phyloP scores from a whole-genome alignment of 2,329 filamentous ascomycete genomes.

The Penicillium griseofulvum region DNA sequence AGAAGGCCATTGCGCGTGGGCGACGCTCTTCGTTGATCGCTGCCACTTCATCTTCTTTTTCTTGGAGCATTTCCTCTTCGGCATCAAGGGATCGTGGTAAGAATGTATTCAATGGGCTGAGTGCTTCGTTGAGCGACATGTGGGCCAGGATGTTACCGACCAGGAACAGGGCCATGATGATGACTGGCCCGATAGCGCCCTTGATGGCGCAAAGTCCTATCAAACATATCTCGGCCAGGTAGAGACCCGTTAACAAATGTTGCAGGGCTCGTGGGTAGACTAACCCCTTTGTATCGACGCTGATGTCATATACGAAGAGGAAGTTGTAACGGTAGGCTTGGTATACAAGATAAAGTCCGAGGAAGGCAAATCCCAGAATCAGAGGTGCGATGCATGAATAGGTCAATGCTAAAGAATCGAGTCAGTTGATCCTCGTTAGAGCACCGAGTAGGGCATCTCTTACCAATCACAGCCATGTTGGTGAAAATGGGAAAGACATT shows the following conservation, averaged over 20 bases:
- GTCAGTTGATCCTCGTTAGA: conserved; percentile 5
- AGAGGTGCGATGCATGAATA: conserved; percentile 87
- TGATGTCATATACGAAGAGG: conserved; percentile 76
- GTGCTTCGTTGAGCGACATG: conserved; percentile 50
- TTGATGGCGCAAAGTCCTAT: conserved; percentile 79
- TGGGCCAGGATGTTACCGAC: conserved; percentile 75
- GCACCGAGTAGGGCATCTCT: conserved; percentile 27
- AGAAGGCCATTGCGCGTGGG: conserved; percentile 26
- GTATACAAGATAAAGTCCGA: conserved; percentile 78
- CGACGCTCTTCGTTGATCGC: conserved; percentile 21
- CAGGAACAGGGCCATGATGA: conserved; percentile 74
- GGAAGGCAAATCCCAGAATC: conserved; percentile 74
- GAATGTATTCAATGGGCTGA: conserved; percentile 55
- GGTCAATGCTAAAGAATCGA: conserved; percentile 61
- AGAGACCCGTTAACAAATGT: conserved; percentile 79
- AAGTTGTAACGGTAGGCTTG: conserved; percentile 87
- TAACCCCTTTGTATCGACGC: conserved; percentile 82
- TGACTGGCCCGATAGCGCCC: conserved; percentile 60
- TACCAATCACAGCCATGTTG: conserved; percentile 78
- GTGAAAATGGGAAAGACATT: conserved; percentile 74
- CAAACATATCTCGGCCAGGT: conserved; percentile 78
- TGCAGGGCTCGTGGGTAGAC: conserved; percentile 83
- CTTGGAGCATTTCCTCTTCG: conserved; percentile 48
- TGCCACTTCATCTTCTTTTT: conserved; percentile 33
- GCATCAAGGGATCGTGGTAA: conserved; percentile 68